Conservation (phyloP, 1,284 basidiomycete species). For the Pascua sp. region DNA sequence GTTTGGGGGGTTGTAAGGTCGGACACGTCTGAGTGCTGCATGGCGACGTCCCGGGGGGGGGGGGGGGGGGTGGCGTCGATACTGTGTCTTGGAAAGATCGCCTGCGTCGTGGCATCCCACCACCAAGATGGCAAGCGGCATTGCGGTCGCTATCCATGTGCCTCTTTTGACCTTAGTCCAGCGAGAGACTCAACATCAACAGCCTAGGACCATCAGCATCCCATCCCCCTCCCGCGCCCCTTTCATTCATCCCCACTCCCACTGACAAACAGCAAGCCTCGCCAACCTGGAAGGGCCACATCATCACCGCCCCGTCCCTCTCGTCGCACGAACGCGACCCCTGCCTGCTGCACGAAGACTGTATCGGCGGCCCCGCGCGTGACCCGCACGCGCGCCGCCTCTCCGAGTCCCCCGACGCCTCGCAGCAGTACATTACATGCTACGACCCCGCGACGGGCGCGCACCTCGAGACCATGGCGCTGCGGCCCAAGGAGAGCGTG, state of each 20-base stretch:
- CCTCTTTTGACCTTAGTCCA: too few relatives aligned
- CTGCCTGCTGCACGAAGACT: conserved; percentile 22
- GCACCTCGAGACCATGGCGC: conserved; percentile 53
- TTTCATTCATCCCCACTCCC: not conserved
- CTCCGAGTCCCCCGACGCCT: conserved; percentile 23
- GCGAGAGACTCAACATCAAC: too few relatives aligned
- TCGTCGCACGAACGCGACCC: conserved; percentile 30
- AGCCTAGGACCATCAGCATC: too few relatives aligned
- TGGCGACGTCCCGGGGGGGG: too few relatives aligned
- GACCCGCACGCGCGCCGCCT: not conserved
- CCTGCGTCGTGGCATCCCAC: too few relatives aligned
- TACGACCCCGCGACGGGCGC: conserved; percentile 86
- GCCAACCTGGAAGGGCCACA: conserved; percentile 26
- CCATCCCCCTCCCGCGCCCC: too few relatives aligned
- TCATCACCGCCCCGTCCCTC: conserved; percentile 28
- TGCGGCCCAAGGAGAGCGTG: conserved; percentile 65
- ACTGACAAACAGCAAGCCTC: conserved; percentile 21
- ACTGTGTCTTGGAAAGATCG: too few relatives aligned
- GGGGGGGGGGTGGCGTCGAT: too few relatives aligned
- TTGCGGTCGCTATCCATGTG: too few relatives aligned
- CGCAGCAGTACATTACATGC: conserved; percentile 72
- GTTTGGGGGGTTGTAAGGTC: too few relatives aligned
- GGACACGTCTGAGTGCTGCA: too few relatives aligned
- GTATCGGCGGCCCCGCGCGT: conserved; percentile 12
- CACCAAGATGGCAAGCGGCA: too few relatives aligned